Evolutionary conservation across 2,329 filamentous ascomycete genomes (phyloP), one percentile per base, ranked within the genome.

Genomic region (Didymella pinodella): DNA sequence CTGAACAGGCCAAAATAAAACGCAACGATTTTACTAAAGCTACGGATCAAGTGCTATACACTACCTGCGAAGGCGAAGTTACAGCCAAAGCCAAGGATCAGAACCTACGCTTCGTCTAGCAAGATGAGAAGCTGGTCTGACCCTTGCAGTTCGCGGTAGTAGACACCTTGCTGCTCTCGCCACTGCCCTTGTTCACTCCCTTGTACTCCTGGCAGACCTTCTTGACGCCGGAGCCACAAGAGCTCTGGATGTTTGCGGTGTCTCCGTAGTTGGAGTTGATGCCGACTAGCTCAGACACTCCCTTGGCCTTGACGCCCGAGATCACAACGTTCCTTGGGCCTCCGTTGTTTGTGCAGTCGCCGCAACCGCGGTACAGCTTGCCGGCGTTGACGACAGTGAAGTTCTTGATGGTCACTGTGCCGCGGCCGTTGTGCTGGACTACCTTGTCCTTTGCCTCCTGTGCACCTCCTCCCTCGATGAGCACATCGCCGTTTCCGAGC

Each of bases 301-400:
- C 61, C 16, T 68, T 64, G 40, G 77, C 78, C 14, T 69, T 70
- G 40, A 78, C 65, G 57, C 77, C 76, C 54, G 75, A 65, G 31
- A 82, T 71, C 45, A 78, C 70, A 48, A 80, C 71, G 61, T 78
- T 72, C 20, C 78, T 71, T 18, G 76, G 77, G 50, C 73, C 74
- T 10, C 69, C 68, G 70, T 80, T 82, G 74, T 83, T 83, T n/a
- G 54, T 56, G 48, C 54, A 45, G 32, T 62, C 56, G 26, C 81
- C 82, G 65, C 81, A 84, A 62, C 74, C 78, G 49, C 82, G 79
- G 50, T 79, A 80, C 4, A 84, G 68, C 68, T 83, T 84, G 59
- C 81, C 82, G 54, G 78, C 78, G 61, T 75, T 69, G 58, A 71
- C 71, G 48, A 77, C 79, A 40, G 74, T 77, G 64, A 81, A 83